A percentile compares a stretch with the other conserved stretches of the same genome.
Conservation (phyloP, 2,329 filamentous ascomycete species). For the Aspergillus udagawae region DNA sequence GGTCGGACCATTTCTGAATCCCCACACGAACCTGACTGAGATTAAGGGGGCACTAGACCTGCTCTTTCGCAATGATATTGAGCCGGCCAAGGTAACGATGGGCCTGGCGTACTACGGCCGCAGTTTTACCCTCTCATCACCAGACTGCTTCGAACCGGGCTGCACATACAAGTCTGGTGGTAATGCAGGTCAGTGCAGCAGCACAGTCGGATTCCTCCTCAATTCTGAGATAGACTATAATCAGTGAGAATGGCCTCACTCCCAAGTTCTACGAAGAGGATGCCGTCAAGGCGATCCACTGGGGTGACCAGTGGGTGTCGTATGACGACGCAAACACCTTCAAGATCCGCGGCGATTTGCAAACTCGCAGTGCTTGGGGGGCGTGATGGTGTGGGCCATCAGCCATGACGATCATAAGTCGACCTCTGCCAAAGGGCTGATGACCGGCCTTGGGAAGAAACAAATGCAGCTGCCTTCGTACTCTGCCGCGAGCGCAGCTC, state of each 20-base stretch:
- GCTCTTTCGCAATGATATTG: slow-evolving; percentile 43
- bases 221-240: slow-evolving; percentile 19
- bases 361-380: slow-evolving; percentile 31
- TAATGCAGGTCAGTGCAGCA: slow-evolving; percentile 16
- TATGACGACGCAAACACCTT: slow-evolving; percentile 35
- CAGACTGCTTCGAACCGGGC: slow-evolving; percentile 7
- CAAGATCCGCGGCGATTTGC: too few species aligned
- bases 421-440: not conserved
- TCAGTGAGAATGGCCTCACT: slow-evolving; percentile 11
- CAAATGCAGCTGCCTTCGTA: not conserved
- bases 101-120: slow-evolving; percentile 48
- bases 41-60: slow-evolving; percentile 35
- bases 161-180: slow-evolving; percentile 13
- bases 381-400: slow-evolving; percentile 18
- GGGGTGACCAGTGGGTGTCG: slow-evolving; percentile 16
- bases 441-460: not conserved
- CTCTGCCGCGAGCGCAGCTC: too few species aligned
- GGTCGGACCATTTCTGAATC: slow-evolving; percentile 6
- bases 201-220: slow-evolving; percentile 13
- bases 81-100: slow-evolving; percentile 39
- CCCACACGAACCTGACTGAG: slow-evolving; percentile 21
- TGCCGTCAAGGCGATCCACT: slow-evolving; percentile 10
- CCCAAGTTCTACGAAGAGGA: slow-evolving; percentile 13
- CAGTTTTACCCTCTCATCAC: slow-evolving; percentile 1
- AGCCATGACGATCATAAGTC: slow-evolving; percentile 1